Base-by-base conservation (phyloP, 2,329 filamentous ascomycete genomes). In the Corynespora cassiicola region DNA sequence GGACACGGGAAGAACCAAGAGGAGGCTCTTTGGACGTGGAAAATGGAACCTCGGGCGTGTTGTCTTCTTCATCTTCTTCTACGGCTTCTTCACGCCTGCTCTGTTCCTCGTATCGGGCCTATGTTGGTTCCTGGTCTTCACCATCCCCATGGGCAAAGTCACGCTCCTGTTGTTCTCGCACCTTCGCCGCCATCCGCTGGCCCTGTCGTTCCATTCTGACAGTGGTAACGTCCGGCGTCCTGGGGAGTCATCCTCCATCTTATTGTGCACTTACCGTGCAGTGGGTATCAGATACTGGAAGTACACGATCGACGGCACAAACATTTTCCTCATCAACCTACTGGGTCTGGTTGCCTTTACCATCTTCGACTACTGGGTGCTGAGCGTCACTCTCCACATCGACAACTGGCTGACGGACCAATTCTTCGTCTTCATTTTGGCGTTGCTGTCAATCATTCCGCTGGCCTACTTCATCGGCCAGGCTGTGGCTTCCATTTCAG, bases 391-490 rank as follows among this genome's bases (percentile, higher is more conserved):
- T 4, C 70, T 97, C 22, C 80, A 86, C 14, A 53, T 95, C 16
- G 74, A 94, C 17, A 83, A 78, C 45, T 82, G 84, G 65, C 70
- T 96, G 52, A 96, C 92, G 0, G 85, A 88, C 17, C 85, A 90
- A 0, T 90, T 89, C 7, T 86, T 97, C 53, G 79, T 97, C 33
- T 99, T 99, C 66, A 78, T 85, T 1, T 80, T 91, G 4, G 88
- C 87, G 4, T 72, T 99, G 10, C 75, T 95, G 42, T 97, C 94
- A 28, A 95, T 99, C 65, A 96, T 99, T 31, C 94, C 94, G 3
- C 72, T 99, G 37, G 94, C 94, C 10, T 99, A 99, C 72, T 99
- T 99, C 67, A 99, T 99, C 53, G 94, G 94, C 1, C 94, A 99
- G 71, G 94, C 94, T 23, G 94, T 99, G 29, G 94, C 94, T 2